These are phyloP conservation scores for Bipolaris zeicola DNA, from an alignment of 2,329 filamentous ascomycete species.

Conservation along the genomic window DNA sequence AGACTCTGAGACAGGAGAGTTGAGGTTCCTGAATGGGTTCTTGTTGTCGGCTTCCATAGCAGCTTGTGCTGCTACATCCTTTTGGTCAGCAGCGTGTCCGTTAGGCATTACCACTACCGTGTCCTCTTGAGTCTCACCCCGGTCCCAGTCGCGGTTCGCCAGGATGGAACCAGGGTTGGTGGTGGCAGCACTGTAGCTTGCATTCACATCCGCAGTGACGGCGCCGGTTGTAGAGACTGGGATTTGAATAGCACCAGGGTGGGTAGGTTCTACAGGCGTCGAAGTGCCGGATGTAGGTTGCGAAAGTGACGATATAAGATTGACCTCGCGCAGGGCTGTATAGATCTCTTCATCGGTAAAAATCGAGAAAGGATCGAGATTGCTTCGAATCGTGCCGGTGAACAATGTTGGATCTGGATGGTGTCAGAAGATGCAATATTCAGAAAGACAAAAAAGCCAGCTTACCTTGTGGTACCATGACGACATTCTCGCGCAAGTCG, in stretches of 20 bases:
- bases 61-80: slow-evolving; percentile 28
- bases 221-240: slow-evolving; percentile 39
- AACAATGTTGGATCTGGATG: slow-evolving; percentile 82
- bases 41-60: slow-evolving; percentile 72
- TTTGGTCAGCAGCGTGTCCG: slow-evolving; percentile 37
- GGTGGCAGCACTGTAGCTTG: slow-evolving; percentile 38
- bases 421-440: slow-evolving; percentile 19
- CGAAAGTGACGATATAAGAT: slow-evolving; percentile 69
- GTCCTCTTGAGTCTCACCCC: slow-evolving; percentile 36
- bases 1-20: slow-evolving; percentile 83
- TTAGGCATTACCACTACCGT: slow-evolving; percentile 41
- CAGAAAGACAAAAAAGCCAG: no score
- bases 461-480: slow-evolving; percentile 84
- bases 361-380: slow-evolving; percentile 87
- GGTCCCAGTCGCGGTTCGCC: slow-evolving; percentile 35
- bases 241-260: slow-evolving; percentile 37
- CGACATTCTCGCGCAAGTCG: slow-evolving; percentile 90
- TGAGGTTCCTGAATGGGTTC: slow-evolving; percentile 89
- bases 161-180: slow-evolving; percentile 43
- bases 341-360: slow-evolving; percentile 94
- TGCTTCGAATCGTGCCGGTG: slow-evolving; percentile 86
- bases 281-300: slow-evolving; percentile 36
- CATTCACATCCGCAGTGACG: slow-evolving; percentile 33
- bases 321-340: slow-evolving; percentile 81
- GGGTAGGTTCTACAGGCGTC: slow-evolving; percentile 28